Evolutionary conservation across 345 rosid genomes (phyloP).

Genomic region (Excoecaria cochinchinensis): DNA sequence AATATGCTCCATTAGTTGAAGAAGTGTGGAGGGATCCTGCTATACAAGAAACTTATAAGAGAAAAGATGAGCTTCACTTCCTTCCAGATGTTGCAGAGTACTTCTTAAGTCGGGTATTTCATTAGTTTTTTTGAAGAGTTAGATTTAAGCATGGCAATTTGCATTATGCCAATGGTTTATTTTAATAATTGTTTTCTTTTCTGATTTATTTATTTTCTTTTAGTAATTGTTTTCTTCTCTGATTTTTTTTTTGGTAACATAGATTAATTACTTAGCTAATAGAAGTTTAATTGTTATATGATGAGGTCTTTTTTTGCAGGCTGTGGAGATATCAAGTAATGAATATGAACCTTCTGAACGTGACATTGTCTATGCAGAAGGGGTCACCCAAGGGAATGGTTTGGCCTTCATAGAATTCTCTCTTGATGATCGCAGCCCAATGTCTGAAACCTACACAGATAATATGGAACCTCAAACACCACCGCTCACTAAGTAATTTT

Average conservation of each 20-base stretch:
- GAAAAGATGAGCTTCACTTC: slow-evolving; percentile 94
- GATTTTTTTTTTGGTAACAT: neutral
- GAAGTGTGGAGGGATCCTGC: slow-evolving; percentile 99
- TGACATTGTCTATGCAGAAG: slow-evolving; percentile 94
- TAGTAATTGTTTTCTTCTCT: neutral
- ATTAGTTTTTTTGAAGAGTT: neutral
- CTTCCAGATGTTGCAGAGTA: slow-evolving; percentile 94
- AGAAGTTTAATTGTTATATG: slow-evolving; percentile 14
- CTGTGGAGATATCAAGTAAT: slow-evolving; percentile 91
- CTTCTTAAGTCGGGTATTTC: slow-evolving; percentile 82
- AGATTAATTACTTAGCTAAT: slow-evolving; percentile 5
- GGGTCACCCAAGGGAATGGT: slow-evolving; percentile 92
- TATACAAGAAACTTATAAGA: slow-evolving; percentile 76
- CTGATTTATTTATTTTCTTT: neutral
- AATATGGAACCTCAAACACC: slow-evolving; percentile 60
- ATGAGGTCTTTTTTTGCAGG: slow-evolving; percentile 46
- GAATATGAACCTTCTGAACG: slow-evolving; percentile 93
- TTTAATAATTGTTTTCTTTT: neutral
- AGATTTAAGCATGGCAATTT: neutral
- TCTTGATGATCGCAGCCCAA: slow-evolving; percentile 83
- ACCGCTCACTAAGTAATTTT: slow-evolving; percentile 62
- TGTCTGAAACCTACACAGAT: slow-evolving; percentile 77
- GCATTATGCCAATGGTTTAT: neutral
- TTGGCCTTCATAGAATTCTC: slow-evolving; percentile 94
- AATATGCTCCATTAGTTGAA: slow-evolving; percentile 95